Base-by-base conservation (phyloP, 495 filamentous ascomycete genomes). In the Darksidea phi region DNA sequence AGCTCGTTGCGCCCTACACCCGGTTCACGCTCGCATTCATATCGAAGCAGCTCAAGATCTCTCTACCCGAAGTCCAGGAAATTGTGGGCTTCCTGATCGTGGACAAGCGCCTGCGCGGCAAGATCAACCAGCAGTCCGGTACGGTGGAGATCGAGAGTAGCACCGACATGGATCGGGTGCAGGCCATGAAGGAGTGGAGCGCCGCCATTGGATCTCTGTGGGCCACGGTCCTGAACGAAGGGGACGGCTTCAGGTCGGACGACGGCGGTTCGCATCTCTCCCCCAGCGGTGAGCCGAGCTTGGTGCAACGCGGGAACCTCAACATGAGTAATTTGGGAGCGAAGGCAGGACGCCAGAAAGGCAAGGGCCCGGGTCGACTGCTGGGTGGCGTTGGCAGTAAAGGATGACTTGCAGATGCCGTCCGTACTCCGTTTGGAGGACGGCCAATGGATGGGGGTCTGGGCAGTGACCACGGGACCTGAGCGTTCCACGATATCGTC, bases 21-120 rank as follows among this genome's bases (percentile, higher is more conserved):
- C 87, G 91, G 25, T 97, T 98, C 81, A 86, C 84, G 24, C 77
- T 97, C 28, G 76, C 78, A 41, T 95, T 95, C 76, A 88, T 97
- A 63, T 90, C 90, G 24, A 85, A 87, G 58, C 84, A 88, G 65
- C 86, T 98, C 37, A 87, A 87, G 62, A 95, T 98, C 67, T 83
- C 87, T 48, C 81, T 89, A 17, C 71, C 80, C 1, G 94, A 98
- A 74, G 95, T 95, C 0, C 85, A 93, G 73, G 94, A 97, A 61
- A 97, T 98, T 52, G 75, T 97, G 15, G 86, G 91, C 54, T 95
- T 90, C 76, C 77, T 98, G 48, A 97, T 98, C 64, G 82, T 97
- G 47, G 91, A 95, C 71, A 84, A 88, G 67, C 88, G 89, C 64
- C 83, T 97, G 52, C 82, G 86, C 34, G 94, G 88, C 60, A 88